These are phyloP conservation scores for Fusarium sp. DNA, from an alignment of 2,329 filamentous ascomycete genomes.

Conservation along the genomic window DNA sequence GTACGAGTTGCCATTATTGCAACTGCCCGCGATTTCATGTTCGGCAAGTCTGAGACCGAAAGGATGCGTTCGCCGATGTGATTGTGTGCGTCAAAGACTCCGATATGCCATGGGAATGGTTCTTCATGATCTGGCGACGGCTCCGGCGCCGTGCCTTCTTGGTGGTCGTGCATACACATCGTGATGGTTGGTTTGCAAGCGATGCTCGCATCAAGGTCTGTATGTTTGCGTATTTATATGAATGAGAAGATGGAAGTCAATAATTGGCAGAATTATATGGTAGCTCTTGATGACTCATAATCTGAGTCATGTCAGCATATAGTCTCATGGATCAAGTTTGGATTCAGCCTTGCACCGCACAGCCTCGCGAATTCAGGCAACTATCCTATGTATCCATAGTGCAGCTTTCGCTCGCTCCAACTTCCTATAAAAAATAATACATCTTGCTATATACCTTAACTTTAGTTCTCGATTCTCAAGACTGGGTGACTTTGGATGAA, in stretches of 20 bases:
- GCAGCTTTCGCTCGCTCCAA: no score
- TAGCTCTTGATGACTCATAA: no score
- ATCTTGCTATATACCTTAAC: no score
- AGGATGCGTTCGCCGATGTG: conserved; percentile 38
- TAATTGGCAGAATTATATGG: no score
- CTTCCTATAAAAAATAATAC: no score
- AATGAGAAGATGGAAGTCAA: no score
- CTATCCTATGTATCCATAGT: not conserved
- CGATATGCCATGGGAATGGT: conserved; percentile 42
- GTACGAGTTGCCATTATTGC: conserved; percentile 46
- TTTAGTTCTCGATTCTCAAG: no score
- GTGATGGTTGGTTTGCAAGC: not conserved
- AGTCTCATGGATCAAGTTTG: no score
- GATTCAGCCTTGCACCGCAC: not conserved
- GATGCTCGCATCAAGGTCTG: not conserved
- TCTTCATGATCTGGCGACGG: conserved; percentile 13
- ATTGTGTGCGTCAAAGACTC: conserved; percentile 53
- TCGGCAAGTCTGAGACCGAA: conserved; percentile 6
- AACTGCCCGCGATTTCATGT: conserved; percentile 30
- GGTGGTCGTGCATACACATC: conserved; percentile 30
- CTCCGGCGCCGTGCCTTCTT: not conserved
- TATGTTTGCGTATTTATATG: not conserved
- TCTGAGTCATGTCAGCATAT: no score
- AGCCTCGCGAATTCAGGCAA: not conserved
- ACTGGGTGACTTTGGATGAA: no score